Conservation (phyloP, 2,329 filamentous ascomycete genomes). For the Hypoxylon sp. region DNA sequence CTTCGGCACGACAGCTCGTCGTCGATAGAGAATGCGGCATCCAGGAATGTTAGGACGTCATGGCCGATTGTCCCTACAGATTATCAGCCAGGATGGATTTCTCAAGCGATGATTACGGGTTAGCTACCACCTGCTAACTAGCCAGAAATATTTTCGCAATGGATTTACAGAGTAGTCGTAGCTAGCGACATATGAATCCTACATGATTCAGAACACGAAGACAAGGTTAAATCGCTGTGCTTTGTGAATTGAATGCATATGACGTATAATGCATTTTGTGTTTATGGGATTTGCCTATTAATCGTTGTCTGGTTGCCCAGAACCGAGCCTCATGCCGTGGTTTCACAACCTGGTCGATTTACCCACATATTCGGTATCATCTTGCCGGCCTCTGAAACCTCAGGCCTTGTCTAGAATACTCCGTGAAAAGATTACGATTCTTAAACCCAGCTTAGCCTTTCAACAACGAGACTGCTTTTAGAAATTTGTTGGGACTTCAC, state of each 20-base stretch:
- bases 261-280: slow-evolving; percentile 1
- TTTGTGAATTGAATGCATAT: background rate
- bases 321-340: slow-evolving; percentile 39
- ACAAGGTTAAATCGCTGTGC: background rate
- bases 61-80: slow-evolving; percentile 8
- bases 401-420: slow-evolving; percentile 17
- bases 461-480: background rate
- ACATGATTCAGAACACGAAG: slow-evolving; percentile 23
- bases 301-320: slow-evolving; percentile 1
- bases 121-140: slow-evolving; percentile 25
- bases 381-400: slow-evolving; percentile 34
- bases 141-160: slow-evolving; percentile 28
- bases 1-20: background rate
- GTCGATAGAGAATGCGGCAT: slow-evolving; percentile 3
- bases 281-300: background rate
- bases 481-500: slow-evolving; percentile 8
- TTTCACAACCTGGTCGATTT: slow-evolving; percentile 42
- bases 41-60: slow-evolving; percentile 4
- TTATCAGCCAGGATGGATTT: slow-evolving; percentile 23
- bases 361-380: slow-evolving; percentile 35
- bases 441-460: slow-evolving; percentile 10
- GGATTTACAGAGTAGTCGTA: slow-evolving; percentile 36
- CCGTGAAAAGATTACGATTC: slow-evolving; percentile 17
- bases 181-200: slow-evolving; percentile 38
- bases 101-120: slow-evolving; percentile 24